Percentiles rank a stretch among this genome's conserved stretches.
phyloP scores from a whole-genome alignment of 2,329 filamentous ascomycete species.

The Xylariaceae sp. region DNA sequence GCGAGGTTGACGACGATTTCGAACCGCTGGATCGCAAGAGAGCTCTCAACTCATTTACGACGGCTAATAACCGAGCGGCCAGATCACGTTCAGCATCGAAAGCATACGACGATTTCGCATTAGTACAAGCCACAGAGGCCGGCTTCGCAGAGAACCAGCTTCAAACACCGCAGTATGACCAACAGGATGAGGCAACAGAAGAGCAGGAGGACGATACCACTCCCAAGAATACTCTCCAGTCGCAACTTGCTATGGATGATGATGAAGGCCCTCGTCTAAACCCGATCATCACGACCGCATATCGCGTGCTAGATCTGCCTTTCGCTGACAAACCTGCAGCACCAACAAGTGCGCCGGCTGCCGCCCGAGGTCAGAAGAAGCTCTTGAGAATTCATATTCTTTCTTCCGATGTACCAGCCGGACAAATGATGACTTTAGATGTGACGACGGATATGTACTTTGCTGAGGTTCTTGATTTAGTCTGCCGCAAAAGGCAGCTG shows the following conservation, averaged over 20 bases:
- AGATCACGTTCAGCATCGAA: slow-evolving; percentile 64
- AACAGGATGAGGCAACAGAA: slow-evolving; percentile 42
- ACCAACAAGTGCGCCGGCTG: slow-evolving; percentile 39
- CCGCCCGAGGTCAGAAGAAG: slow-evolving; percentile 59
- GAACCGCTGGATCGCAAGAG: slow-evolving; percentile 70
- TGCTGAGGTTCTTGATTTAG: slow-evolving; percentile 72
- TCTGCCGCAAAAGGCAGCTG: slow-evolving; percentile 70
- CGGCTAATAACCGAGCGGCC: slow-evolving; percentile 66
- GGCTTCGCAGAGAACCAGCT: slow-evolving; percentile 66
- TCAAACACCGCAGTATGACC: slow-evolving; percentile 60
- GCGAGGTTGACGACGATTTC: slow-evolving; percentile 81
- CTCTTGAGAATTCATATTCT: slow-evolving; percentile 67
- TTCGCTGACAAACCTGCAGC: slow-evolving; percentile 54
- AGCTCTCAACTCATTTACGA: slow-evolving; percentile 71
- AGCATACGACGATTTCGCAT: slow-evolving; percentile 75
- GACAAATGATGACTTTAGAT: slow-evolving; percentile 67
- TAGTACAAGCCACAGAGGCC: slow-evolving; percentile 65
- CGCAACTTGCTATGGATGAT: slow-evolving; percentile 32
- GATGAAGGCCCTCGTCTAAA: slow-evolving; percentile 43
- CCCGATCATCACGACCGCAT: slow-evolving; percentile 57
- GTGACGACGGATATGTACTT: slow-evolving; percentile 80
- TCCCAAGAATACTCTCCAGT: slow-evolving; percentile 46
- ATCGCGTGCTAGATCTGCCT: slow-evolving; percentile 44
- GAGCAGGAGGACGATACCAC: slow-evolving; percentile 39
- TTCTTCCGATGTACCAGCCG: slow-evolving; percentile 62